phyloP scores from a whole-genome alignment of 1,284 basidiomycete species.

The Ceratobasidium sp. region DNA sequence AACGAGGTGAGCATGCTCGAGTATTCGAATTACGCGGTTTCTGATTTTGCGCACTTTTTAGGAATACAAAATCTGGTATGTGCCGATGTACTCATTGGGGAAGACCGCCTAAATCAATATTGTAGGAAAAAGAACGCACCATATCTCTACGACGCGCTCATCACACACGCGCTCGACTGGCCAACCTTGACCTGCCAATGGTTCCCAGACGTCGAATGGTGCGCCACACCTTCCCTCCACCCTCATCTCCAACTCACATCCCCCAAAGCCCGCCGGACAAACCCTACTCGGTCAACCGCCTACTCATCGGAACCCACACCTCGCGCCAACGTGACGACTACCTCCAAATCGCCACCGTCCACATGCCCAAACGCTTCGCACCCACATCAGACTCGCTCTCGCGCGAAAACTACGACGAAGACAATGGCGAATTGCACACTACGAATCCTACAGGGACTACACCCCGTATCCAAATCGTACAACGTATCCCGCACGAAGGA shows the following conservation, averaged over 20 bases:
- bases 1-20: slow-evolving; percentile 76
- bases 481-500: slow-evolving; percentile 95
- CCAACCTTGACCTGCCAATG: slow-evolving; percentile 98
- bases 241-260: not conserved
- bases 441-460: slow-evolving; percentile 71
- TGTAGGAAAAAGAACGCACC: slow-evolving; percentile 96
- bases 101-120: slow-evolving; percentile 11
- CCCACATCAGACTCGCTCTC: slow-evolving; percentile 29
- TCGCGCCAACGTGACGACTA: slow-evolving; percentile 96
- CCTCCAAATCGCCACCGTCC: slow-evolving; percentile 95
- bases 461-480: slow-evolving; percentile 90
- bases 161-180: slow-evolving; percentile 99
- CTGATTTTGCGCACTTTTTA: slow-evolving; percentile 54
- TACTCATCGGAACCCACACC: slow-evolving; percentile 97
- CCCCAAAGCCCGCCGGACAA: slow-evolving; percentile 81
- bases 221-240: slow-evolving; percentile 56
- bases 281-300: slow-evolving; percentile 91
- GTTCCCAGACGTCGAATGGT: slow-evolving; percentile 98
- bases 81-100: not conserved
- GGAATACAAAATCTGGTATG: slow-evolving; percentile 88
- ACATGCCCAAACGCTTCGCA: slow-evolving; percentile 81
- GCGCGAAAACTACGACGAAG: slow-evolving; percentile 42
- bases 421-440: slow-evolving; percentile 57
- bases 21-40: slow-evolving; percentile 44
- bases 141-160: slow-evolving; percentile 96